Conservation (phyloP, 2,329 filamentous ascomycete species). For the Colletotrichum godetiae region DNA sequence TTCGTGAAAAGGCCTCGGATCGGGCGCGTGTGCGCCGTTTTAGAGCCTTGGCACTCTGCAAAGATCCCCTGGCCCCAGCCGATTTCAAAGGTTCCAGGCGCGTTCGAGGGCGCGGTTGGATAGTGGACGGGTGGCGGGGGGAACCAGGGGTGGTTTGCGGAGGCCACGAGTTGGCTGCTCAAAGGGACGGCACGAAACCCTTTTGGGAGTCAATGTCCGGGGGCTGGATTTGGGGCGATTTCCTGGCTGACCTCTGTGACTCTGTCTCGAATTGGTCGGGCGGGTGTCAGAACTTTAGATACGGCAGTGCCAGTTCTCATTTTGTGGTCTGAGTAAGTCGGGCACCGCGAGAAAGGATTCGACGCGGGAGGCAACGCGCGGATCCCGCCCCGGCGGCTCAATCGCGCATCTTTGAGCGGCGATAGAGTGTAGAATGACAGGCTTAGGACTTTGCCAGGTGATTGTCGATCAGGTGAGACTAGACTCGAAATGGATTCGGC, state of each 20-base stretch:
- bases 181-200: not conserved
- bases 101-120: not conserved
- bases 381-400: not conserved
- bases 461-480: too few relatives aligned
- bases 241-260: not conserved
- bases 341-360: not conserved
- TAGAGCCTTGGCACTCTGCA: constrained; percentile 4
- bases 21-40: not conserved
- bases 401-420: not conserved
- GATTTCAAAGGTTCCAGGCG: constrained; percentile 23
- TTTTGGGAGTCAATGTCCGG: constrained; percentile 23
- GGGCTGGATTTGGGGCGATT: constrained; percentile 7
- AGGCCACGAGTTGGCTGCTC: not conserved
- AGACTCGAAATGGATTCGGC: not conserved
- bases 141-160: not conserved
- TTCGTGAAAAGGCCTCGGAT: not conserved
- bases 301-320: not conserved
- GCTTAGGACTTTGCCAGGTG: not conserved
- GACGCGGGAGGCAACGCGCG: not conserved
- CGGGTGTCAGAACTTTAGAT: constrained; percentile 1
- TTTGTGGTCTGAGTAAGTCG: not conserved
- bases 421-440: not conserved
- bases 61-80: constrained; percentile 11
- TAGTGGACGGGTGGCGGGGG: not conserved
- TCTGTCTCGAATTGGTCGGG: not conserved